These are phyloP conservation scores for Aspergillus taichungensis DNA, from an alignment of 495 filamentous ascomycete species.

Conservation along the genomic window DNA sequence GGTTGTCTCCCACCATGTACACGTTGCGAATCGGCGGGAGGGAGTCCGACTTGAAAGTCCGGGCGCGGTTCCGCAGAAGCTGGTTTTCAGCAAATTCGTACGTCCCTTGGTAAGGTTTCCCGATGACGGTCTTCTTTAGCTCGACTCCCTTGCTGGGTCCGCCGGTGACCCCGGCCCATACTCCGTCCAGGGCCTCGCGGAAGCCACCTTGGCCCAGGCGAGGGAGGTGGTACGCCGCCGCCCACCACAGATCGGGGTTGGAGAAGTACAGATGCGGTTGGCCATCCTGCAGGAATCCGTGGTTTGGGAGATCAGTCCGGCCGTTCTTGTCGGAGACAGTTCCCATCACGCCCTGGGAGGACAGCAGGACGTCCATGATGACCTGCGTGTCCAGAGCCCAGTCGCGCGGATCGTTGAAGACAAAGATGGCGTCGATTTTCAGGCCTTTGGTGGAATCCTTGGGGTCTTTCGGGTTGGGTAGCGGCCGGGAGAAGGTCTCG, in stretches of 20 bases:
- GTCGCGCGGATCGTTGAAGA: conserved; percentile 88
- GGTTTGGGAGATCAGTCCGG: conserved; percentile 49
- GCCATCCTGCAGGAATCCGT: conserved; percentile 64
- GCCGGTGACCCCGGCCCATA: conserved; percentile 67
- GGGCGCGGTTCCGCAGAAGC: conserved; percentile 50
- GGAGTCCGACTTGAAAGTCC: conserved; percentile 29
- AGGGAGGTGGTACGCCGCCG: conserved; percentile 71
- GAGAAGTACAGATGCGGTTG: conserved; percentile 80
- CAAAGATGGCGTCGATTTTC: conserved; percentile 76
- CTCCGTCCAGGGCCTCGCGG: conserved; percentile 66
- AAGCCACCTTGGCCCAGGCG: conserved; percentile 92
- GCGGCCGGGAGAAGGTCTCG: conserved; percentile 50
- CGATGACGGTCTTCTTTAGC: conserved; percentile 61
- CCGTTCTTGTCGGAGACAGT: conserved; percentile 59
- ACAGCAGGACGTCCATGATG: conserved; percentile 72
- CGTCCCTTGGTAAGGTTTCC: conserved; percentile 70
- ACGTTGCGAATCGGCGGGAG: conserved; percentile 50
- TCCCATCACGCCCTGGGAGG: conserved; percentile 62
- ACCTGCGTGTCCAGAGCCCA: conserved; percentile 86
- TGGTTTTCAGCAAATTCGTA: conserved; percentile 78
- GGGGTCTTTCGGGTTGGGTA: conserved; percentile 33
- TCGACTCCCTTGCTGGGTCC: conserved; percentile 43
- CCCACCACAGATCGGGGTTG: conserved; percentile 88
- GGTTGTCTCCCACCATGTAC: conserved; percentile 98
- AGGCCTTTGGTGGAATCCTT: conserved; percentile 38